Conservation (phyloP, 768 basidiomycete genomes). For the Royoungia palumana region DNA sequence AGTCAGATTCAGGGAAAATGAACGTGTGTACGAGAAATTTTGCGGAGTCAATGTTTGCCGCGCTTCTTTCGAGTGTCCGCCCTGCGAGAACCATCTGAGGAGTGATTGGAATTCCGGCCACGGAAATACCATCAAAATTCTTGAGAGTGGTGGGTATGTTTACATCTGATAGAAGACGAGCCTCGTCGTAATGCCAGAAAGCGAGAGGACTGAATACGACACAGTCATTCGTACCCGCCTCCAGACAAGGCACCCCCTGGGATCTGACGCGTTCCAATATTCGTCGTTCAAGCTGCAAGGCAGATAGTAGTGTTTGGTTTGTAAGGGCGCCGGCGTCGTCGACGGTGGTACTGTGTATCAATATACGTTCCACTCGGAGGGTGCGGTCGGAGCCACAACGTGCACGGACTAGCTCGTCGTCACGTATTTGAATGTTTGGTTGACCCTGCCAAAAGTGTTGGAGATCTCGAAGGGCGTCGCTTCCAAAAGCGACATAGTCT, state of each 20-base stretch:
- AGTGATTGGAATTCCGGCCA: constrained; percentile 63
- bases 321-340: constrained; percentile 52
- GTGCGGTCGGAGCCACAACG: constrained; percentile 68
- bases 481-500: constrained; percentile 48
- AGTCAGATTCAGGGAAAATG: constrained; percentile 75
- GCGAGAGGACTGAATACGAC: constrained; percentile 69
- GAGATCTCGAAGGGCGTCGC: constrained; percentile 59
- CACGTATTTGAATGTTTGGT: constrained; percentile 57
- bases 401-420: constrained; percentile 68
- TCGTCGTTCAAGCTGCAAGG: constrained; percentile 58
- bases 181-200: constrained; percentile 70
- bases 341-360: constrained; percentile 53
- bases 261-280: constrained; percentile 46
- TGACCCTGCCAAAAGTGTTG: constrained; percentile 70
- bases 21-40: constrained; percentile 77
- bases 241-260: constrained; percentile 51
- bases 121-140: constrained; percentile 47
- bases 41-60: constrained; percentile 57
- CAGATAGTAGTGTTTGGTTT: constrained; percentile 57
- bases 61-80: constrained; percentile 49
- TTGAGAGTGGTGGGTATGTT: constrained; percentile 61
- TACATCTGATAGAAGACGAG: constrained; percentile 47
- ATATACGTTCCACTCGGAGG: constrained; percentile 72
- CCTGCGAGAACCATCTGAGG: constrained; percentile 78
- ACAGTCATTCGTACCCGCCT: constrained; percentile 51